These are phyloP conservation scores for Aphanocladium album DNA, from an alignment of 2,329 filamentous ascomycete genomes.

Conservation along the genomic window DNA sequence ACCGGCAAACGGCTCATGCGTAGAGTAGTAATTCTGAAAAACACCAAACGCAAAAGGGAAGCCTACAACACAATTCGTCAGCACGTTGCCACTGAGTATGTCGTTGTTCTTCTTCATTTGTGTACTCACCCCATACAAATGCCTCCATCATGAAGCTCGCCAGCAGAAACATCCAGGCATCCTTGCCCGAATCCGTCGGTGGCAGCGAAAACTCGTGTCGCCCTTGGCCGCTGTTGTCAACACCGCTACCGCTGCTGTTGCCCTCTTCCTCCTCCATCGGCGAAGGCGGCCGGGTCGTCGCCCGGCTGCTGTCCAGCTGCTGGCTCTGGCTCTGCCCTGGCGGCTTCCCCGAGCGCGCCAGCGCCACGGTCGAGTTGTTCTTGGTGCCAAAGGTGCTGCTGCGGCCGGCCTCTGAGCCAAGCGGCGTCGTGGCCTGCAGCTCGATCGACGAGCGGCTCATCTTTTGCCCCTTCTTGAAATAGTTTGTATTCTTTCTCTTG, in stretches of 20 bases:
- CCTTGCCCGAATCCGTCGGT: constrained; percentile 27
- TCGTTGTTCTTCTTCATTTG: too few species aligned
- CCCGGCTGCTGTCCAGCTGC: background rate
- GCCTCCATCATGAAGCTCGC: constrained; percentile 29
- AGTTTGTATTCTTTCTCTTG: background rate
- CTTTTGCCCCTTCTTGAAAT: background rate
- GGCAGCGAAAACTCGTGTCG: constrained; percentile 22
- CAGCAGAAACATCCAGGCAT: constrained; percentile 30
- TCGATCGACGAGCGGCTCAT: constrained; percentile 8
- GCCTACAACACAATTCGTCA: constrained; percentile 34
- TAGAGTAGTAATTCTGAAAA: constrained; percentile 65
- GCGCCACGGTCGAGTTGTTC: background rate
- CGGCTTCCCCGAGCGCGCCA: background rate
- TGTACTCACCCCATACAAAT: constrained; percentile 28
- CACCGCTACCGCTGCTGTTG: background rate
- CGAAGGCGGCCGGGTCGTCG: background rate
- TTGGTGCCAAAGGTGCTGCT: too few species aligned
- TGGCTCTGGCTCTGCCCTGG: background rate
- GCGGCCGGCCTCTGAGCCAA: background rate
- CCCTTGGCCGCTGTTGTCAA: background rate
- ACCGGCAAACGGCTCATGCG: constrained; percentile 51
- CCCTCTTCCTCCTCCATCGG: background rate
- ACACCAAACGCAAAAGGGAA: constrained; percentile 66
- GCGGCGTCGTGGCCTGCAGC: background rate
- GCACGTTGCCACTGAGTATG: too few species aligned